Evolutionary conservation across 2,329 filamentous ascomycete species (phyloP).

Genomic region (Fusarium cyanostomum): DNA sequence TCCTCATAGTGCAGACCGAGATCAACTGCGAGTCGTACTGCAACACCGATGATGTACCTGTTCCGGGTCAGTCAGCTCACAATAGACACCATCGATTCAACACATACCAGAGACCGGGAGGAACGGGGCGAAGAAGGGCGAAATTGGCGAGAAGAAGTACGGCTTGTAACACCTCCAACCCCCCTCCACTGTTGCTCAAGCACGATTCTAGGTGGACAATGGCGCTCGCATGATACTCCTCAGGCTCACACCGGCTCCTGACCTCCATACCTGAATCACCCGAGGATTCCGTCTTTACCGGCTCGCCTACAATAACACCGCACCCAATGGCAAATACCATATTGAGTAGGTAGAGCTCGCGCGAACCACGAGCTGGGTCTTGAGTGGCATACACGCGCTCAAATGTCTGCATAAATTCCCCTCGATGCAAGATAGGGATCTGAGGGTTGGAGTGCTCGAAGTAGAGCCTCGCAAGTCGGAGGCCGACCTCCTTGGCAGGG

Average conservation of each 20-base stretch:
- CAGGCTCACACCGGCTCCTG: conserved; percentile 73
- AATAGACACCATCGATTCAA: conserved; percentile 3
- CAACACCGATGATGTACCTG: conserved; percentile 92
- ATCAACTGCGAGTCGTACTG: conserved; percentile 88
- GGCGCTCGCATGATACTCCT: conserved; percentile 95
- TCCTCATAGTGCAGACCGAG: conserved; percentile 94
- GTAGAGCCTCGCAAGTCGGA: conserved; percentile 80
- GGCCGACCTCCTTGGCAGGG: conserved; percentile 78
- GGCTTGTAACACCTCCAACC: conserved; percentile 91
- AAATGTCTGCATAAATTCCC: conserved; percentile 89
- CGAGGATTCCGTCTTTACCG: conserved; percentile 58
- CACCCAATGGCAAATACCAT: conserved; percentile 97
- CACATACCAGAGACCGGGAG: conserved; percentile 83
- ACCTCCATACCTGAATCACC: conserved; percentile 43
- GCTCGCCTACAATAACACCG: conserved; percentile 84
- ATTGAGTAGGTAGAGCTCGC: conserved; percentile 93
- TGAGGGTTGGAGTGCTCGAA: conserved; percentile 98
- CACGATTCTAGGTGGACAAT: conserved; percentile 92
- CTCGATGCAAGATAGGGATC: conserved; percentile 89
- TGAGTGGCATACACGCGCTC: conserved; percentile 80
- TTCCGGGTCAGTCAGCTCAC: conserved; percentile 1
- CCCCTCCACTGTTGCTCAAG: conserved; percentile 84
- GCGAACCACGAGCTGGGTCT: conserved; percentile 72
- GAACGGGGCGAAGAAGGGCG: conserved; percentile 88
- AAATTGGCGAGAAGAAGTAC: conserved; percentile 91